Evolutionary conservation across 2,329 filamentous ascomycete genomes (phyloP).

Genomic region (Aspergillus glaucus): DNA sequence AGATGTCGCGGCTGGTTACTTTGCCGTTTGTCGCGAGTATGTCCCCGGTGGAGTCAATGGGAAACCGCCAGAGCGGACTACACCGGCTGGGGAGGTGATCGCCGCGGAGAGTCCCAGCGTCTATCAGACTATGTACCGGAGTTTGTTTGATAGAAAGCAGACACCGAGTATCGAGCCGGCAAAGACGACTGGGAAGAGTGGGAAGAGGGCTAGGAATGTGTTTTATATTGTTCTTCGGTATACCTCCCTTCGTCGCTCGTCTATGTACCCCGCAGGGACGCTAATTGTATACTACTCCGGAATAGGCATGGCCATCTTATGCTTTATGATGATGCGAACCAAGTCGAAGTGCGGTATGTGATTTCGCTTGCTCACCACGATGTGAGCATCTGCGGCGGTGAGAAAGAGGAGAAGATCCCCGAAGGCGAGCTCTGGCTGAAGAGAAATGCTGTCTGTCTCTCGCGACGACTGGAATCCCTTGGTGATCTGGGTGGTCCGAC

Average conservation of each 20-base stretch:
- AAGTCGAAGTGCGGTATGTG: slow-evolving; percentile 92
- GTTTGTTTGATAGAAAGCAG: slow-evolving; percentile 79
- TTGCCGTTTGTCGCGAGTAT: slow-evolving; percentile 91
- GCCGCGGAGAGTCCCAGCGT: slow-evolving; percentile 82
- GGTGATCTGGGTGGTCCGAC: slow-evolving; percentile 53
- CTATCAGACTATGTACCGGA: slow-evolving; percentile 97
- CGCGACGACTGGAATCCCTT: slow-evolving; percentile 53
- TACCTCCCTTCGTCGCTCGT: slow-evolving; percentile 16
- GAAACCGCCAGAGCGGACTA: slow-evolving; percentile 80
- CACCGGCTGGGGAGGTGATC: slow-evolving; percentile 71
- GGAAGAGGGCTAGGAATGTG: slow-evolving; percentile 68
- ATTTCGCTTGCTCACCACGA: slow-evolving; percentile 82
- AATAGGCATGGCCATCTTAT: slow-evolving; percentile 84
- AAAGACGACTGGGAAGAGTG: slow-evolving; percentile 44
- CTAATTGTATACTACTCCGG: slow-evolving; percentile 6
- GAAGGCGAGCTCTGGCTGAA: slow-evolving; percentile 97
- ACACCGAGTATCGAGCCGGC: slow-evolving; percentile 48
- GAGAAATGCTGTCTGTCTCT: slow-evolving; percentile 77
- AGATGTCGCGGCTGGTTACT: slow-evolving; percentile 84
- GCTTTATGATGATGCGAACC: slow-evolving; percentile 93
- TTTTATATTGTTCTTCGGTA: slow-evolving; percentile 89
- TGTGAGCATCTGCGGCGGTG: slow-evolving; percentile 74
- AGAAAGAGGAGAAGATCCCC: slow-evolving; percentile 59
- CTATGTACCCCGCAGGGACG: slow-evolving; percentile 2
- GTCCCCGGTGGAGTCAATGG: slow-evolving; percentile 86